Evolutionary conservation across 495 filamentous ascomycete species (phyloP).

Genomic region (Cercophora sp.): DNA sequence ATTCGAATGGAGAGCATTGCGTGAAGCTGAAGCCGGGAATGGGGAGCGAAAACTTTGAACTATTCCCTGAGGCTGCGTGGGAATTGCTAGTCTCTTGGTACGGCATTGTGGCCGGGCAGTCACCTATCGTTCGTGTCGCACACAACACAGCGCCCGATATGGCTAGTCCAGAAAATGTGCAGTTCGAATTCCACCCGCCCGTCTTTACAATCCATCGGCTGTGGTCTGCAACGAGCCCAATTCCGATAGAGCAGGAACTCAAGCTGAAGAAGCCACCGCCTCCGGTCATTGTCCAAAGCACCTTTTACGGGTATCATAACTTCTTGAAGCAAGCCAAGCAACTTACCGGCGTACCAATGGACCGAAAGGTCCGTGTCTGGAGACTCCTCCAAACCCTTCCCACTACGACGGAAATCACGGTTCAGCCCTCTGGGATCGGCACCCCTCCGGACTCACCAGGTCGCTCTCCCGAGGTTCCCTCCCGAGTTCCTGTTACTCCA

Average conservation of each 20-base stretch:
- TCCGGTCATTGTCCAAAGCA: constrained; percentile 63
- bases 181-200: constrained; percentile 81
- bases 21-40: constrained; percentile 74
- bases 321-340: constrained; percentile 74
- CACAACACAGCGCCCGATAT: constrained; percentile 66
- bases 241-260: constrained; percentile 54
- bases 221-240: constrained; percentile 48
- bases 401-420: constrained; percentile 24
- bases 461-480: constrained; percentile 17
- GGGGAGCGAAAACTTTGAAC: constrained; percentile 65
- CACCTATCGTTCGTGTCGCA: constrained; percentile 68
- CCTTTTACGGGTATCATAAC: constrained; percentile 59
- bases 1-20: constrained; percentile 52
- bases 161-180: constrained; percentile 56
- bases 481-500: constrained; percentile 28
- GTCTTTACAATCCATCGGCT: constrained; percentile 84
- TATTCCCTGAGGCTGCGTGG: constrained; percentile 78
- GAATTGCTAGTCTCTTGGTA: constrained; percentile 78
- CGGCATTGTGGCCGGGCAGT: constrained; percentile 64
- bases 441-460: constrained; percentile 32
- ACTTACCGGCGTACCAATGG: constrained; percentile 56
- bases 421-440: constrained; percentile 23
- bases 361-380: constrained; percentile 78
- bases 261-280: constrained; percentile 53
- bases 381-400: constrained; percentile 52